These are phyloP conservation scores for Solidago caesia DNA, from an alignment of 129 eudicot species.

Conservation along the genomic window DNA sequence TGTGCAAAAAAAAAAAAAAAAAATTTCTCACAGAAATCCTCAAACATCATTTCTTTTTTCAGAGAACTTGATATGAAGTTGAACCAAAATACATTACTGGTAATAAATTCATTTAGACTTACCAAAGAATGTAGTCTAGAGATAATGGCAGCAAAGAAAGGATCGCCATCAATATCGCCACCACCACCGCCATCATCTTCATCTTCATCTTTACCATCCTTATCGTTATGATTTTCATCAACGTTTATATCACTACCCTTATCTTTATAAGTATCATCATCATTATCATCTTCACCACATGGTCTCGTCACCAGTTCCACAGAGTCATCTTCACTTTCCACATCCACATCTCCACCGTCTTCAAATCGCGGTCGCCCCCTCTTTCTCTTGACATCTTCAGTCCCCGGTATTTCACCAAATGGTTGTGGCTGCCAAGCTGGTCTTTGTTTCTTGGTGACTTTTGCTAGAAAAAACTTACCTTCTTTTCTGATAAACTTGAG, in stretches of 20 bases:
- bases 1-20: background rate
- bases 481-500: background rate
- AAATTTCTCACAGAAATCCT: too few species aligned
- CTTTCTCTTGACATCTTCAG: background rate
- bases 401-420: background rate
- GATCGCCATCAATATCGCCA: background rate
- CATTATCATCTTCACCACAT: background rate
- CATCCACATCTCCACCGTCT: too few species aligned
- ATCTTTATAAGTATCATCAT: too few species aligned
- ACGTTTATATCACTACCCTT: background rate
- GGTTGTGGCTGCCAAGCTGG: background rate
- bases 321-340: too few species aligned
- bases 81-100: too few species aligned
- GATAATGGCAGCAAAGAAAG: too few species aligned
- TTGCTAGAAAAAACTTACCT: slow-evolving; percentile 20
- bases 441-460: slow-evolving; percentile 11
- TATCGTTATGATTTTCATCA: background rate
- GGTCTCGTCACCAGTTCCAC: background rate
- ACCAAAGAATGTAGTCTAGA: too few species aligned
- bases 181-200: too few species aligned
- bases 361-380: background rate
- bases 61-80: too few species aligned
- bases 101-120: too few species aligned
- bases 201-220: too few species aligned
- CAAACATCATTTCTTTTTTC: too few species aligned